Conservation (phyloP, 768 basidiomycete species). For the Trametes cubensis region DNA sequence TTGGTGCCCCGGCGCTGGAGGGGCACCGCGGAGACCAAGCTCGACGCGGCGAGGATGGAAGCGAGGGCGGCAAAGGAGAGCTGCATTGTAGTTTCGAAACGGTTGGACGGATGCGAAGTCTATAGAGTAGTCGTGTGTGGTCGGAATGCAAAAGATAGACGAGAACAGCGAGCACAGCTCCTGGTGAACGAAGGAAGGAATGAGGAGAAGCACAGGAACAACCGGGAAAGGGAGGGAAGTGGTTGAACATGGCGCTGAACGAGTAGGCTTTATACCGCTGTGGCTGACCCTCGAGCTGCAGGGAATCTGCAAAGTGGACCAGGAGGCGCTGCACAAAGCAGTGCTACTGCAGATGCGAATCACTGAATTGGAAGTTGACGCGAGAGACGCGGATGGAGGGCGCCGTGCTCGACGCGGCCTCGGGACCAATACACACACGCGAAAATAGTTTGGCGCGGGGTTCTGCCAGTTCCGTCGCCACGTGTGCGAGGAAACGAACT, state of each 20-base stretch:
- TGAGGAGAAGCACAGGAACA: conserved; percentile 5
- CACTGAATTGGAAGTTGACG: neutral
- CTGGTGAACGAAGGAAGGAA: conserved; percentile 6
- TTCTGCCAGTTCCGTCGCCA: neutral
- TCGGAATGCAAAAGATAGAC: neutral
- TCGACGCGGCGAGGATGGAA: conserved; percentile 15
- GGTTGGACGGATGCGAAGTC: neutral
- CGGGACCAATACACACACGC: too few relatives aligned
- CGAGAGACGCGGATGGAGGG: too few relatives aligned
- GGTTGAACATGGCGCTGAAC: neutral
- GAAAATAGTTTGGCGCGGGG: too few relatives aligned
- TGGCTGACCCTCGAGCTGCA: too few relatives aligned
- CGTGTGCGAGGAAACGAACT: neutral
- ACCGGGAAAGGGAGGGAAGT: conserved; percentile 9
- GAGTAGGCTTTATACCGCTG: conserved; percentile 5
- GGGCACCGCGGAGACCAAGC: conserved; percentile 14
- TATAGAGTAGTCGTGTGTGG: neutral
- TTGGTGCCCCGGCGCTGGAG: conserved; percentile 14
- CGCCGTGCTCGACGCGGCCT: too few relatives aligned
- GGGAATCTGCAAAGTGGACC: neutral
- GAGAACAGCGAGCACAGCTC: conserved; percentile 20
- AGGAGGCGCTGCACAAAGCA: neutral
- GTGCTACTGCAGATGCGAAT: neutral
- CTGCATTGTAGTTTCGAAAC: conserved; percentile 5
- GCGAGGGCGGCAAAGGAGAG: conserved; percentile 11